Evolutionary conservation across 2,329 filamentous ascomycete genomes (phyloP).

Genomic region (Xylariaceae sp.): DNA sequence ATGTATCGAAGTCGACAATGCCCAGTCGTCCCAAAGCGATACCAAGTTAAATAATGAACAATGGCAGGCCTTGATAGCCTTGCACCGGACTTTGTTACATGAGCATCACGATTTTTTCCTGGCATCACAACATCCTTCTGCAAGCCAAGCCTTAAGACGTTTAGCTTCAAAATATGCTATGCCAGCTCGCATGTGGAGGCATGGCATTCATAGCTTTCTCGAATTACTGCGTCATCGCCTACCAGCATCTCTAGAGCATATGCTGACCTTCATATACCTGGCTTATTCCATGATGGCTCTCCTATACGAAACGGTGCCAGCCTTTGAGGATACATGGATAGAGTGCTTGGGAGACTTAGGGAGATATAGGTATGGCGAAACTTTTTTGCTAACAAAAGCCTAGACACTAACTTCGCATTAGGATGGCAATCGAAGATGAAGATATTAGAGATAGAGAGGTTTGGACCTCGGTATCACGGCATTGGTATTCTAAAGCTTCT

Average conservation of each 20-base stretch:
- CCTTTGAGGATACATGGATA: constrained; percentile 89
- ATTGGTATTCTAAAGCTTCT: constrained; percentile 85
- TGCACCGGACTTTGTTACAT: constrained; percentile 81
- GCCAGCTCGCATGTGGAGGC: constrained; percentile 93
- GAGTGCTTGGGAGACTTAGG: constrained; percentile 89
- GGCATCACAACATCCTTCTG: constrained; percentile 83
- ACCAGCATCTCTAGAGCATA: constrained; percentile 81
- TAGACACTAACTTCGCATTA: no score
- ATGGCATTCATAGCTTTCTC: constrained; percentile 86
- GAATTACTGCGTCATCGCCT: constrained; percentile 77
- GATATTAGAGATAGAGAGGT: constrained; percentile 76
- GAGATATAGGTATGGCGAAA: constrained; percentile 62
- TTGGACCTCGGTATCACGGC: constrained; percentile 79
- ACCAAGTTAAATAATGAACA: constrained; percentile 66
- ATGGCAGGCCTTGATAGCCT: constrained; percentile 81
- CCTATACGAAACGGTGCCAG: constrained; percentile 81
- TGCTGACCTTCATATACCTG: constrained; percentile 88
- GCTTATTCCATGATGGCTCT: constrained; percentile 91
- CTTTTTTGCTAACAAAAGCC: constrained; percentile 23
- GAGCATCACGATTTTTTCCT: constrained; percentile 89
- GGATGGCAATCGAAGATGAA: constrained; percentile 90
- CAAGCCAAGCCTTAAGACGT: constrained; percentile 68
- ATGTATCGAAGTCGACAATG: constrained; percentile 81
- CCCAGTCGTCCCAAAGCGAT: constrained; percentile 54
- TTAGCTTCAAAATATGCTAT: constrained; percentile 85